Conservation (phyloP, 148 eudicot species). For the Spergularia bocconei region DNA sequence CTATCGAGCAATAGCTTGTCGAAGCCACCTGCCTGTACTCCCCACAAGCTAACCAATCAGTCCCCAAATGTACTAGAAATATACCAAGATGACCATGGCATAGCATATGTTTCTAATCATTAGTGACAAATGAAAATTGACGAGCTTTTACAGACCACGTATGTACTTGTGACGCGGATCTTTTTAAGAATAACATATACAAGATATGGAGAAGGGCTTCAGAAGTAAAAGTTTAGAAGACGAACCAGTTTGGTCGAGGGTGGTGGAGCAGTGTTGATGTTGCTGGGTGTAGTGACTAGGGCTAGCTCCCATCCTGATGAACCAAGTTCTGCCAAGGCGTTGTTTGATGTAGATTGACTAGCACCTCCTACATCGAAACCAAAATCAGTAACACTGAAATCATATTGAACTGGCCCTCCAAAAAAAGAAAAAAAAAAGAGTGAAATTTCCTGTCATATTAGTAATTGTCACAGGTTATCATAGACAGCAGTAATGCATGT, state of each 20-base stretch:
- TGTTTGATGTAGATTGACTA: conserved; percentile 36
- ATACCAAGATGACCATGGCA: not conserved
- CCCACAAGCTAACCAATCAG: not conserved
- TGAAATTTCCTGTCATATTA: too few species aligned
- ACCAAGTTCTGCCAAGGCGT: conserved; percentile 48
- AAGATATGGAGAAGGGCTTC: not conserved
- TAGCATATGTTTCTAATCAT: not conserved
- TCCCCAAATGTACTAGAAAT: not conserved
- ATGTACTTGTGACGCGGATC: too few species aligned
- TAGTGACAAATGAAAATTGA: too few species aligned
- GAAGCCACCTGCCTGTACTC: conserved; percentile 73
- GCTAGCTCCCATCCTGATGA: conserved; percentile 95
- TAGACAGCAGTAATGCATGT: not conserved
- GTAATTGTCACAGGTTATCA: too few species aligned
- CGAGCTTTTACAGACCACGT: too few species aligned
- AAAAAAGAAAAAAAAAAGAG: too few species aligned
- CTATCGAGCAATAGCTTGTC: conserved; percentile 83
- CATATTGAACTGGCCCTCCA: too few species aligned
- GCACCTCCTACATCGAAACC: conserved; percentile 48
- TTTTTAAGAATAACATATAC: not conserved
- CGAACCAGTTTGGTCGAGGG: conserved; percentile 62
- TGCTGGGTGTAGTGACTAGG: conserved; percentile 80
- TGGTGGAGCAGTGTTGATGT: conserved; percentile 32
- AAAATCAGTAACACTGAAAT: not conserved
- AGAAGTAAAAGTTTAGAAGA: conserved; percentile 12